A percentile compares a stretch with the other conserved stretches of the same genome.
These are phyloP conservation scores for Cutaneotrichosporon sp. DNA, from an alignment of 1,284 basidiomycete species.

Conservation along the genomic window DNA sequence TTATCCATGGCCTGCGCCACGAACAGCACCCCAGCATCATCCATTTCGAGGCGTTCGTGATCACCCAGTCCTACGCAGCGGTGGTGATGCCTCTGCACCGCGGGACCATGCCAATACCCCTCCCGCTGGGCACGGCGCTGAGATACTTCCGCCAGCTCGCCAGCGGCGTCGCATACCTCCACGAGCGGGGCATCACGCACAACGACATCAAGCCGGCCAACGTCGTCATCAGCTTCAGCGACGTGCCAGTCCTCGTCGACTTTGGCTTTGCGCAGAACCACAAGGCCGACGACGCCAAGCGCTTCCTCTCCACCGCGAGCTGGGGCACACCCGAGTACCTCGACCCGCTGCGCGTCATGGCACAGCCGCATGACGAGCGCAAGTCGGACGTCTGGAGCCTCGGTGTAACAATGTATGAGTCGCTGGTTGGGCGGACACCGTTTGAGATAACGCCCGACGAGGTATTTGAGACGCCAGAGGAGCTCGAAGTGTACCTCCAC, in stretches of 20 bases:
- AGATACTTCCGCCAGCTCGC: slow-evolving; percentile 81
- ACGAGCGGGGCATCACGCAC: slow-evolving; percentile 82
- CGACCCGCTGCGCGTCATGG: slow-evolving; percentile 81
- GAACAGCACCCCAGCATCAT: slow-evolving; percentile 88
- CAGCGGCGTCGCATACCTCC: slow-evolving; percentile 84
- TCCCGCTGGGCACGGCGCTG: slow-evolving; percentile 72
- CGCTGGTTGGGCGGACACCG: slow-evolving; percentile 83
- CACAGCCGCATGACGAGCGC: slow-evolving; percentile 83
- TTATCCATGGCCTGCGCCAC: slow-evolving; percentile 73
- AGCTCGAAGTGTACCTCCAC: slow-evolving; percentile 78
- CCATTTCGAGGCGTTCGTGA: slow-evolving; percentile 86
- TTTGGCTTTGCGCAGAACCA: slow-evolving; percentile 82
- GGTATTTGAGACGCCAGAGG: slow-evolving; percentile 73
- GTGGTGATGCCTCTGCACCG: slow-evolving; percentile 61
- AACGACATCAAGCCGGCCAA: slow-evolving; percentile 97
- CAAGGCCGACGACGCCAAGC: slow-evolving; percentile 50
- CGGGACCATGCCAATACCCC: slow-evolving; percentile 75
- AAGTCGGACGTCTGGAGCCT: slow-evolving; percentile 91
- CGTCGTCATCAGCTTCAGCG: slow-evolving; percentile 72
- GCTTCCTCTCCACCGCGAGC: slow-evolving; percentile 77
- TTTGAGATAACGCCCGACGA: slow-evolving; percentile 83
- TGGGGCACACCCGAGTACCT: slow-evolving; percentile 95
- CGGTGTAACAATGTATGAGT: slow-evolving; percentile 86
- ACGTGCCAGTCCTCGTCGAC: slow-evolving; percentile 80
- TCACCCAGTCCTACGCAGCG: slow-evolving; percentile 86